Conservation (phyloP, 208 protist genomes). For the Naegleria gruberi region DNA sequence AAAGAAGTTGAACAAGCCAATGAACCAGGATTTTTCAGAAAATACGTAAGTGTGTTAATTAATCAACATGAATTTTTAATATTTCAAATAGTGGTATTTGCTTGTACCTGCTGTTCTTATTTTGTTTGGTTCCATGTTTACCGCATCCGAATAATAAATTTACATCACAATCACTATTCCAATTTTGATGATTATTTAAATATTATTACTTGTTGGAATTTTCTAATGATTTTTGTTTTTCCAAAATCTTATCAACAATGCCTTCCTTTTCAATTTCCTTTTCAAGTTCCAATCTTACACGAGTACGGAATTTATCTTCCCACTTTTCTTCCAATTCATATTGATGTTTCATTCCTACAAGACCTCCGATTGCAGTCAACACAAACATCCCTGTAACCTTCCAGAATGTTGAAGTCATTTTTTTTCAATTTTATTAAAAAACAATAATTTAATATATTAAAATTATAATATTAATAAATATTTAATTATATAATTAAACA, state of each 20-base stretch:
- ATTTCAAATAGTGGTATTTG: background rate
- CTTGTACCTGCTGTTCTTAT: background rate
- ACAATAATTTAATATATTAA: no score
- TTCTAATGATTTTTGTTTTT: background rate
- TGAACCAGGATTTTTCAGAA: constrained; percentile 13
- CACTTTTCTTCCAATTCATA: background rate
- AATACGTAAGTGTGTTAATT: constrained; percentile 14
- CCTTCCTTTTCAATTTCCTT: background rate
- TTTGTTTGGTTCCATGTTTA: background rate
- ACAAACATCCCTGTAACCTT: background rate
- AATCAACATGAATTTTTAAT: background rate
- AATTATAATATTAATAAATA: no score
- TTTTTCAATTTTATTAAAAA: background rate
- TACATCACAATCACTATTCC: no score
- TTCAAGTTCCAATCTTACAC: background rate
- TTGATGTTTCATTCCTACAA: background rate
- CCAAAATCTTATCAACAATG: background rate
- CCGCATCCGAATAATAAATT: background rate
- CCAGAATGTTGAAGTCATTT: background rate
- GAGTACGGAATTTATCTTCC: background rate
- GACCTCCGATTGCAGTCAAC: background rate
- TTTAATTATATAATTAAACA: no score
- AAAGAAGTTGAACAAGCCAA: background rate
- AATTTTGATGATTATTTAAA: no score
- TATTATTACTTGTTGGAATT: background rate